phyloP scores from a whole-genome alignment of 176 grass and related monocot genomes.

The Aechmea fasciata region DNA sequence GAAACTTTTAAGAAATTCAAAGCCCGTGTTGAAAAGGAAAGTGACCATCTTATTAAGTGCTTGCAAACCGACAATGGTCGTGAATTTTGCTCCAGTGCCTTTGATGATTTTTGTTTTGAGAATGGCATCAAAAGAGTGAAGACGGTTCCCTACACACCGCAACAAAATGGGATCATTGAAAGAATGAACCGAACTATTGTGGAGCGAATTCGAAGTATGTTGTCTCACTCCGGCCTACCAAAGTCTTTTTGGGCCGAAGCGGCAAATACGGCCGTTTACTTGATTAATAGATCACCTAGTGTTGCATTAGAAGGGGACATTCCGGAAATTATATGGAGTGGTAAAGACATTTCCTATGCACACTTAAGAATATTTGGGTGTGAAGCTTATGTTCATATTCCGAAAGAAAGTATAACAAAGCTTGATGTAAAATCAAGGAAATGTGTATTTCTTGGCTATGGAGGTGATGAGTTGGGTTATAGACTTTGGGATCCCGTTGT shows the following conservation, averaged over 20 bases:
- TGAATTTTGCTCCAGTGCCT: too few relatives aligned
- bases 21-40: too few relatives aligned
- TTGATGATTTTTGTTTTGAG: too few relatives aligned
- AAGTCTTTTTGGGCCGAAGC: neutral
- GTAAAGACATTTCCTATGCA: neutral
- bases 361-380: neutral
- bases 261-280: neutral
- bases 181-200: neutral
- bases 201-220: neutral
- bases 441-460: too few relatives aligned
- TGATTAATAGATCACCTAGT: neutral
- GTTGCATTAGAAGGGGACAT: neutral
- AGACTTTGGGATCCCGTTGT: too few relatives aligned
- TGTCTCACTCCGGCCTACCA: neutral
- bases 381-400: too few relatives aligned
- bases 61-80: too few relatives aligned
- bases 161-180: neutral
- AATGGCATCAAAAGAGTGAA: neutral
- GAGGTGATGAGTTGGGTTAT: too few relatives aligned
- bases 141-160: neutral
- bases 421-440: too few relatives aligned
- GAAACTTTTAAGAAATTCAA: too few relatives aligned
- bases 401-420: too few relatives aligned
- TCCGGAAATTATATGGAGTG: neutral
- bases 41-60: too few relatives aligned